Evolutionary conservation across 192 early-diverging fungal genomes (phyloP), one percentile per base, ranked within the genome.

Genomic region (Coemansia sp.): DNA sequence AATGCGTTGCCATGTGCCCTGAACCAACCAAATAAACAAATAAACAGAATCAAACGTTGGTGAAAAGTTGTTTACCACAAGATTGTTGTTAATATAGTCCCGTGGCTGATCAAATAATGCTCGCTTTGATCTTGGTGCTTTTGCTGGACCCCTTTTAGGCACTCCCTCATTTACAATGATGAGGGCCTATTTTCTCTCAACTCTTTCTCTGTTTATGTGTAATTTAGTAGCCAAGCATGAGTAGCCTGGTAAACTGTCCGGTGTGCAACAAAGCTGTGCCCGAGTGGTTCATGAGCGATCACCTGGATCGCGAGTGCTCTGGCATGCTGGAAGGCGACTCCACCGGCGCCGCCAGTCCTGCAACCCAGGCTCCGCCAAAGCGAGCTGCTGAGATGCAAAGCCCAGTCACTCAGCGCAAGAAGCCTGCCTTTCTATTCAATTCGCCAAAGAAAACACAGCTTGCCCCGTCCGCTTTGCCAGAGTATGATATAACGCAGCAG

Each of bases 221-320:
- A 35, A 35, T 50, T 38, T 35, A 19, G 19, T 31, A 17, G 39
- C 23, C 4, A 12, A 59, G 1, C 17, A 57, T 41, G 53, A 68
- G 60, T 26, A 78, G 71, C 37, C 59, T 80, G 19, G 68, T 80
- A 4, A 17, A 37, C 11, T 82, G 80, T 41, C 80, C 80, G 11
- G 55, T 72, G 16, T 82, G 80, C 62, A 43, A 35, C 55, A 72
- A 67, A 49, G 56, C 37, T 11, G 80, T 82, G 7, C 74, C 74
- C 5, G 73, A 73, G 39, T 82, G 74, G 74, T 82, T 63, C 35
- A 67, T 77, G n/a, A 82, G 53, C 62, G 74, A 71, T 56, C 80
- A 82, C 57, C 45, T 82, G 47, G 80, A 82, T 31, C 67, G 45
- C 61, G 80, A 74, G 23, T 82, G 75, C 58, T 29, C 23, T 6